These are phyloP conservation scores for Heliamphora pulchella DNA, from an alignment of 179 eudicot genomes.

Conservation along the genomic window DNA sequence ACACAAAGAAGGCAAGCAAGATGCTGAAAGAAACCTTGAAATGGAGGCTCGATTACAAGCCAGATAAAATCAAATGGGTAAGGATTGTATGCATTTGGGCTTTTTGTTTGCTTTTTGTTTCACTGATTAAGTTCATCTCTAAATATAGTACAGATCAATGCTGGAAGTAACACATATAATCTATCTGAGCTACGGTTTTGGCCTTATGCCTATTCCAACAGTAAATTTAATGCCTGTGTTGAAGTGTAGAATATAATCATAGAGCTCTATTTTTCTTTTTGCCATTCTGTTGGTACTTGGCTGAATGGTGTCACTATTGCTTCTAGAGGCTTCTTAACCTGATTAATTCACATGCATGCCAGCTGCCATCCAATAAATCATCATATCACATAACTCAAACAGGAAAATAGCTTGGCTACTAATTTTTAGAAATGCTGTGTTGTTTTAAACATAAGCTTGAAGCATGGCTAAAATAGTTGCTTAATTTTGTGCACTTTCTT, in stretches of 20 bases:
- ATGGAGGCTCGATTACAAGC: conserved; percentile 34
- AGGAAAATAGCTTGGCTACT: neutral
- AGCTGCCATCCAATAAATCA: neutral
- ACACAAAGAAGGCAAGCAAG: conserved; percentile 32
- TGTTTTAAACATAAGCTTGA: neutral
- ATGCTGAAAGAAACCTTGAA: conserved; percentile 34
- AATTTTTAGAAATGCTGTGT: neutral
- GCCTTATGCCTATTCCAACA: neutral
- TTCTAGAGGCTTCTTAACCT: neutral
- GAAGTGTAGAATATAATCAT: neutral
- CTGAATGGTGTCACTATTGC: neutral
- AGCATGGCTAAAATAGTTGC: conserved; percentile 6
- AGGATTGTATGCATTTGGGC: neutral
- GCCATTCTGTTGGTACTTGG: neutral
- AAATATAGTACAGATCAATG: neutral
- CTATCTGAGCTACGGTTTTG: neutral
- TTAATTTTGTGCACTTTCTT: neutral
- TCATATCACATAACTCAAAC: neutral
- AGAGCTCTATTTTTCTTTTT: neutral
- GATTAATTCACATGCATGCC: neutral
- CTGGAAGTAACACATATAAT: neutral
- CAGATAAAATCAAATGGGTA: conserved; percentile 39
- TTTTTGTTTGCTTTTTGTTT: neutral
- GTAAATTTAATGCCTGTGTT: neutral
- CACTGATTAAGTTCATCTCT: neutral